Conservation (phyloP, 352 stramenopile species). For the Phytophthora macrochlamydospora region DNA sequence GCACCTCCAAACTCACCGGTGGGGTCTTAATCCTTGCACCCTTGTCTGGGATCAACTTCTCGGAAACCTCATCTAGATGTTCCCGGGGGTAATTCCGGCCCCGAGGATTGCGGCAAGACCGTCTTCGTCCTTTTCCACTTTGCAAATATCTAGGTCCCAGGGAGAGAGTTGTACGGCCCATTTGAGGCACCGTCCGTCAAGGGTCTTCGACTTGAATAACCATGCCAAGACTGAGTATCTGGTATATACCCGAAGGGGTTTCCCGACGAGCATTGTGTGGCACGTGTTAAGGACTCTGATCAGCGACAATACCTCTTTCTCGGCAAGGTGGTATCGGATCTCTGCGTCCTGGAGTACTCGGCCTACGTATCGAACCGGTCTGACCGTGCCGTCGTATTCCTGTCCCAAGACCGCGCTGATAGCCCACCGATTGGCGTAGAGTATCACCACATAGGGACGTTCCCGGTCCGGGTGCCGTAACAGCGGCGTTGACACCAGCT, state of each 20-base stretch:
- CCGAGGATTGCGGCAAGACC: background rate
- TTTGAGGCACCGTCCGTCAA: background rate
- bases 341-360: background rate
- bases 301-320: background rate
- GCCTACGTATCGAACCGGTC: background rate
- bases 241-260: background rate
- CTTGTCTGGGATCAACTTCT: background rate
- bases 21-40: background rate
- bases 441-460: constrained; percentile 2
- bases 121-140: background rate
- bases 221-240: background rate
- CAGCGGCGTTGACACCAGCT: constrained; percentile 5
- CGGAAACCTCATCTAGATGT: background rate
- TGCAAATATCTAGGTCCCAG: background rate
- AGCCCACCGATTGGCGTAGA: constrained; percentile 13
- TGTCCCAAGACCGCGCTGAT: background rate
- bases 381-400: background rate
- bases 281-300: background rate
- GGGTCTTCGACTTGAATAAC: background rate
- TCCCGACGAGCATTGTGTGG: background rate
- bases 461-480: constrained; percentile 7
- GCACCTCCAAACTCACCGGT: background rate
- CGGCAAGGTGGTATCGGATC: background rate
- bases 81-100: background rate
- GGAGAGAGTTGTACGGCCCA: background rate